Base-by-base conservation (phyloP, 164 flowering plant genomes). In the Vitis amurensis region DNA sequence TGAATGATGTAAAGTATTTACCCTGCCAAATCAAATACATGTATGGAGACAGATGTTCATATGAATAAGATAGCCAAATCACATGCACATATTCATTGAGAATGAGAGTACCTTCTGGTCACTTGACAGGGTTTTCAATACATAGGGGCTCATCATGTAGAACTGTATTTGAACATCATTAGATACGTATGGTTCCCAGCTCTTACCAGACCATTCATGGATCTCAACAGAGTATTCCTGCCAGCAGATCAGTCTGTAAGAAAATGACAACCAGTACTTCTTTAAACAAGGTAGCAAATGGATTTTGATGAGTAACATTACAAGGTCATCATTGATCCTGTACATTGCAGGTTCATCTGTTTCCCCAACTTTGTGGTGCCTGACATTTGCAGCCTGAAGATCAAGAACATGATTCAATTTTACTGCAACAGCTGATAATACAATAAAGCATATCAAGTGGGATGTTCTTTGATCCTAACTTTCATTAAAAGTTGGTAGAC, bases 111-210 rank as follows among this genome's bases (percentile, higher is more conserved):
- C 99, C 97, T 92, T 92, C 73, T 82, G 51, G 74, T 92, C 82
- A 50, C 88, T 86, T n/a, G 92, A 84, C 68, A 96, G 75, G 30
- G 81, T 91, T 79, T 92, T 93, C 88, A 96, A 70, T 49, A 93
- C 97, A 81, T 96, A 96, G 58, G 99, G 97, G 73, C 98, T 96
- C 99, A 96, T 96, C 99, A 93, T 93, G 85, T 88, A 96, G 73
- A 96, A 96, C 79, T 93, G 99, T 52, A 96, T 83, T 85, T 93
- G 98, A 64, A 93, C 97, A 77, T 93, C 99, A 78, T 92, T 75
- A 10, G 97, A 79, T 3, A 91, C 89, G 82, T 92, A 93, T 67
- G 99, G 97, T 72, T 81, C 88, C 99, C 99, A 95, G 77, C 86
- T 88, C 59, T 70, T 73, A 48, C 98, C 99, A 80, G 97, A 88